phyloP scores from a whole-genome alignment of 2,329 filamentous ascomycete genomes.

The Pseudopyricularia javanii region DNA sequence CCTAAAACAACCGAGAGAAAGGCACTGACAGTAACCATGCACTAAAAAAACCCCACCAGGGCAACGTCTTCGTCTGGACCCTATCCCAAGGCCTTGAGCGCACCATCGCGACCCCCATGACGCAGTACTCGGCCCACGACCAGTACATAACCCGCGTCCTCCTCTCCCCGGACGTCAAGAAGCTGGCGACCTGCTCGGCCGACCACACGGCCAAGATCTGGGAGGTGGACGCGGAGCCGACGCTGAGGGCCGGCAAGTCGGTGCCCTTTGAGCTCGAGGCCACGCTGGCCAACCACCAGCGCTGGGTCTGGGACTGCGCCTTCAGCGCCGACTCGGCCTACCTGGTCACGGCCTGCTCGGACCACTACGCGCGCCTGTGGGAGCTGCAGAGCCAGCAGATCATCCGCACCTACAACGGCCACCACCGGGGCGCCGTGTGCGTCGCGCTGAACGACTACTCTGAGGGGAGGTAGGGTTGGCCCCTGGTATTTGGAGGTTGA shows the following conservation, averaged over 20 bases:
- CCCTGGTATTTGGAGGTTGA: background rate
- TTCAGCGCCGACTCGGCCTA: conserved; percentile 91
- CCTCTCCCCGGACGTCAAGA: conserved; percentile 84
- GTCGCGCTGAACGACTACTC: conserved; percentile 85
- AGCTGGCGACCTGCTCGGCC: conserved; percentile 84
- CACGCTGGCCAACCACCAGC: conserved; percentile 78
- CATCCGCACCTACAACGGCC: conserved; percentile 90
- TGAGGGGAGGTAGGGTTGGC: conserved; percentile 35
- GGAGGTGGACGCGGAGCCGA: conserved; percentile 66
- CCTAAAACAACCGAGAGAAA: too few relatives aligned
- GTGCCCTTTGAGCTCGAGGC: conserved; percentile 70
- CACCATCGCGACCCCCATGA: conserved; percentile 75
- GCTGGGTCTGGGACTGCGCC: conserved; percentile 96
- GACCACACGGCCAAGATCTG: conserved; percentile 95
- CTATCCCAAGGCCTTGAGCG: conserved; percentile 74
- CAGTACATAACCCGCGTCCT: conserved; percentile 89
- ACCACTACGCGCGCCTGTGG: conserved; percentile 89
- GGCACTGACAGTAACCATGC: background rate
- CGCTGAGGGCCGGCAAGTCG: conserved; percentile 17
- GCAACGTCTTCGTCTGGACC: conserved; percentile 95
- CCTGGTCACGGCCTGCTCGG: conserved; percentile 82
- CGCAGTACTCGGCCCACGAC: conserved; percentile 80
- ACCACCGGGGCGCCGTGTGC: conserved; percentile 83
- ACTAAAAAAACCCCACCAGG: conserved; percentile 35
- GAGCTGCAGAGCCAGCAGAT: conserved; percentile 78